Base-by-base conservation (phyloP, 2,329 filamentous ascomycete genomes). In the Penicillium sp. region DNA sequence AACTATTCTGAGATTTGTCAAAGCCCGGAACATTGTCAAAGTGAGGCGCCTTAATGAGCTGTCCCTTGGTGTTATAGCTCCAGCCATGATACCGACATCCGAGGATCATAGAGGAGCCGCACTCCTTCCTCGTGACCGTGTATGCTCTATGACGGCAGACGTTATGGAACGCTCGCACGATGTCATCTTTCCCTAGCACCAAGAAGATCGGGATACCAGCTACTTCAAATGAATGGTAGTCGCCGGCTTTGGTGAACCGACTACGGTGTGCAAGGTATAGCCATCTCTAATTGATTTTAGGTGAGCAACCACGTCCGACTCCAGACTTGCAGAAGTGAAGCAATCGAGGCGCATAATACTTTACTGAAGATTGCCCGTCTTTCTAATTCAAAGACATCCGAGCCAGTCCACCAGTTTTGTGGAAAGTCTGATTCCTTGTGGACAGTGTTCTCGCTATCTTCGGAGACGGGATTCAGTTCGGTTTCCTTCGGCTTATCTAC, bases 81-180 rank as follows among this genome's bases (percentile, higher is more conserved):
- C 80, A 83, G 37, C 79, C 79, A 58, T 83, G 80, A 58, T 83
- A 83, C 52, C 76, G 76, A 69, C 80, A 83, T 0, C 75, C 71
- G 32, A 83, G 72, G 32, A 82, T 74, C 4, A 57, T 72, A 41
- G 73, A 73, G 37, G 71, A 72, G 3, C 80, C 80, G 8, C 71
- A 65, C 3, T 76, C 71, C 38, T 74, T 71, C 4, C 69, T 72
- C 8, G 81, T 77, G 7, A 83, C 74, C 0, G 79, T 77, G 58
- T 77, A 83, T 21, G 80, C 80, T 6, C 80, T 72, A 61, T 83
- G 80, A 2, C 80, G 69, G 64, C 81, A 83, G 33, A 82, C 72
- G 57, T 83, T 83, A 67, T 83, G 80, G 61, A 83, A 82, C 15
- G 73, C 79, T 49, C 79, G 75, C 61, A 82, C 74, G 9, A 70